Evolutionary conservation across 257 asterid species (phyloP).

Genomic region (Fraxinus anomala): DNA sequence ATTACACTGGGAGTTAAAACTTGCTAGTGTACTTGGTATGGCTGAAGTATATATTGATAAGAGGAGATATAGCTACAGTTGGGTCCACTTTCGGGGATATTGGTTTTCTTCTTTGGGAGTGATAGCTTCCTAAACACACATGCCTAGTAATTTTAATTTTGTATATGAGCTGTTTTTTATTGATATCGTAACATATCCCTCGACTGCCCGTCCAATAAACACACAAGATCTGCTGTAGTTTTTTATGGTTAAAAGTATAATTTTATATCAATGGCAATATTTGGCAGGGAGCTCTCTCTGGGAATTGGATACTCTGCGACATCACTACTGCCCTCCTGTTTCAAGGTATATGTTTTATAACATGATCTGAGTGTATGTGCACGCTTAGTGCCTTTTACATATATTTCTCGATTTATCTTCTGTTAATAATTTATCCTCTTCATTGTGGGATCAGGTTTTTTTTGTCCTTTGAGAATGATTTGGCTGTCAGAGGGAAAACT

Average conservation of each 20-base stretch:
- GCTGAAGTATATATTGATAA: background rate
- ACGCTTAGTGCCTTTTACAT: background rate
- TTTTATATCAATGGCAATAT: background rate
- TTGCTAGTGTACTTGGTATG: background rate
- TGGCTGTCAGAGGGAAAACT: slow-evolving; percentile 65
- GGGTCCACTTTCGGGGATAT: background rate
- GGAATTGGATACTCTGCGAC: slow-evolving; percentile 87
- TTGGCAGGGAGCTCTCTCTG: slow-evolving; percentile 86
- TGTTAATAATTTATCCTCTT: slow-evolving; percentile 15
- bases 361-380: background rate
- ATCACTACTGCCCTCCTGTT: slow-evolving; percentile 86
- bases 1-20: background rate
- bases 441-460: slow-evolving; percentile 54
- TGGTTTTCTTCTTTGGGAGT: background rate
- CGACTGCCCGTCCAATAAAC: background rate
- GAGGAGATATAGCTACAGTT: background rate
- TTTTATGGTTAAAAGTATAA: background rate
- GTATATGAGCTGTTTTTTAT: background rate
- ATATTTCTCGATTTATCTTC: background rate
- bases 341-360: slow-evolving; percentile 52
- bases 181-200: background rate
- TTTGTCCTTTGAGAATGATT: slow-evolving; percentile 75
- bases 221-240: background rate
- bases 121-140: background rate
- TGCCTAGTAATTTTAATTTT: background rate